Base-by-base conservation (phyloP, 2,329 filamentous ascomycete species). In the Colletotrichum destructivum region DNA sequence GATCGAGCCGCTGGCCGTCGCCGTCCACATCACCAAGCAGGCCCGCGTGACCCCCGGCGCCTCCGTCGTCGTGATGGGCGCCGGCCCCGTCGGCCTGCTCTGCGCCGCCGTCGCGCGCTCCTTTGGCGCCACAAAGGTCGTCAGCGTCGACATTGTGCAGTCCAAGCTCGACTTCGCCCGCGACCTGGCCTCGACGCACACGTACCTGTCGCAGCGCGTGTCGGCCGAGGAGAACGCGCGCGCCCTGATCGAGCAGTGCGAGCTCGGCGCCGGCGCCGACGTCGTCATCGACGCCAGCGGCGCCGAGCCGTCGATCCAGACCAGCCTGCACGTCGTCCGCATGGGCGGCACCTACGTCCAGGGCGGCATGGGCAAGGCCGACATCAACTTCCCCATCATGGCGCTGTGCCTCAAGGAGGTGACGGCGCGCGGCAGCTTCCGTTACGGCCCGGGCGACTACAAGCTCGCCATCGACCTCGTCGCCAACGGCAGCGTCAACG, bases 321-420 rank as follows among this genome's bases (percentile, higher is more conserved):
- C 92, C 0, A 89, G 88, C 44, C 88, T 96, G 77, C 92, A 95
- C 82, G 88, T 88, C 23, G 88, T 95, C 35, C 88, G 91, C 74
- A 86, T 86, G 57, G 94, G 94, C 67, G 94, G 94, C 42, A 91
- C 88, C 18, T 96, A 94, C 77, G 92, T 97, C 11, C 94, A 97
- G 84, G 94, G 91, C 71, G 95, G 95, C 66, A 97, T 98, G 94
- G 96, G 96, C 78, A 93, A 92, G 80, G 82, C 90, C 49, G 94
- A 98, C 78, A 95, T 98, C 81, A 93, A 84, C 11, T 98, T 98
- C 85, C 96, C 96, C 62, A 97, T 98, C 80, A 93, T 96, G 89
- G 92, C 93, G 6, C 87, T 97, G 79, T 97, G 95, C 81, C 88
- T 91, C 62, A 98, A 98, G 85, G 96, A 98, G 86, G 87, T 98